These are phyloP conservation scores for Leccinum olivaceopallidum DNA, from an alignment of 768 basidiomycete species.

Conservation along the genomic window DNA sequence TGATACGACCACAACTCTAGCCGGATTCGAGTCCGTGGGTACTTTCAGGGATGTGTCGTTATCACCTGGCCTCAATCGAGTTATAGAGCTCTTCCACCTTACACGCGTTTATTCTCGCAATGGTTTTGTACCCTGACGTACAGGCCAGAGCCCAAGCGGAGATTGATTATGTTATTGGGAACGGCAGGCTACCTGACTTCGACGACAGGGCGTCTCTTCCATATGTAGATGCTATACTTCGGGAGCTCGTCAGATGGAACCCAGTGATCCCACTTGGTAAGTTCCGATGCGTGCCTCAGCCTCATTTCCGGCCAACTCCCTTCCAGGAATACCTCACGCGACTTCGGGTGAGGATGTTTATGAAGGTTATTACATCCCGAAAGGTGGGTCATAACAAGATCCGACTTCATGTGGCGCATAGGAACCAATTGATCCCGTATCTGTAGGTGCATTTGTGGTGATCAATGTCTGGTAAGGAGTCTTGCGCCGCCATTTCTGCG, in stretches of 20 bases:
- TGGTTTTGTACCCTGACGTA: constrained; percentile 29
- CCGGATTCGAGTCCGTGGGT: constrained; percentile 28
- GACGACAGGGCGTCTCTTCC: constrained; percentile 34
- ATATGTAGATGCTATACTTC: constrained; percentile 43
- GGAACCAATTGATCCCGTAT: constrained; percentile 3
- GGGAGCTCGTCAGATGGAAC: constrained; percentile 34
- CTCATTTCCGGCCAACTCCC: neutral
- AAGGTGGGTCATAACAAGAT: constrained; percentile 26
- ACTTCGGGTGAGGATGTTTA: constrained; percentile 27
- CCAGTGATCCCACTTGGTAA: constrained; percentile 28
- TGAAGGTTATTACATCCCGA: constrained; percentile 42
- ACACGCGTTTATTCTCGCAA: constrained; percentile 29
- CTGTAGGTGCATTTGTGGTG: constrained; percentile 30
- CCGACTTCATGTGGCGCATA: neutral
- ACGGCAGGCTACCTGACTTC: constrained; percentile 25
- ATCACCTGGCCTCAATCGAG: neutral
- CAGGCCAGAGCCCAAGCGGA: constrained; percentile 28
- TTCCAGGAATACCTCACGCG: constrained; percentile 27
- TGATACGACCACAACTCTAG: constrained; percentile 6
- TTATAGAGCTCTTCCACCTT: constrained; percentile 27
- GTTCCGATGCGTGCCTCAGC: neutral
- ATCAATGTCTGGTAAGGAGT: constrained; percentile 36
- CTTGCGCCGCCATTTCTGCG: neutral
- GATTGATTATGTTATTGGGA: constrained; percentile 29
- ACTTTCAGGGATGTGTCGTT: neutral